Base-by-base conservation (phyloP, 768 basidiomycete species). In the Podaxis carcinomalis region DNA sequence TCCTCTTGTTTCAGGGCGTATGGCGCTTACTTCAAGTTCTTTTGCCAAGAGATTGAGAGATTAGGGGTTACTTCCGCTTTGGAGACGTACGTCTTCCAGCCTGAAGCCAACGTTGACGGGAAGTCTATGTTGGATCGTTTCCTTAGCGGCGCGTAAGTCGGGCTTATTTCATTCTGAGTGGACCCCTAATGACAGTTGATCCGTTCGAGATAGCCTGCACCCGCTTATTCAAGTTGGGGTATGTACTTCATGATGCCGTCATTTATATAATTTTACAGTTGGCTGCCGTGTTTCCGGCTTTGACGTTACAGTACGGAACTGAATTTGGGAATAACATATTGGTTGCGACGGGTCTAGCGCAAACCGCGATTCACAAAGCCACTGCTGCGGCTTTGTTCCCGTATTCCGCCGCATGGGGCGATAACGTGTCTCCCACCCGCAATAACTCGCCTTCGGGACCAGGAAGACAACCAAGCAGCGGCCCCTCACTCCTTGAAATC, bases 141-240 rank as follows among this genome's bases (percentile, higher is more conserved):
- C 36, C 67, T 74, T 53, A 67, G 69, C 37, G 77, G 76, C 63
- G 69, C 68, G 72, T 77, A 61, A 69, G 75, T 74, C 3, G 28
- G 57, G 21, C 2, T 50, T 47, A 39, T n/a, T 13, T 51, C 19
- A 21, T n/a, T 36, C 16, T n/a, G 16, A 32, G n/a, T 56, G 40
- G 28, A 51, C 10, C 55, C 14, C 47, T 36, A 51, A 40, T 7
- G 25, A 5, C 13, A 16, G 27, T 44, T 35, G 7, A 46, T 50
- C 21, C 28, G 14, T 47, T 51, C 9, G 27, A 23, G 47, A 28
- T 49, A 86, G 84, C 3, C 60, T 80, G 11, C 85, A 87, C 69
- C 82, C 84, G 0, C 68, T 83, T 51, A 87, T 87, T 51, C 80
- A 82, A 64, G 70, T 78, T n/a, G 85, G 85, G 44, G 84, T 85